Percentiles rank a stretch among this genome's conserved stretches.
Conservation (phyloP, 495 filamentous ascomycete genomes). For the Talaromyces stipitatus region DNA sequence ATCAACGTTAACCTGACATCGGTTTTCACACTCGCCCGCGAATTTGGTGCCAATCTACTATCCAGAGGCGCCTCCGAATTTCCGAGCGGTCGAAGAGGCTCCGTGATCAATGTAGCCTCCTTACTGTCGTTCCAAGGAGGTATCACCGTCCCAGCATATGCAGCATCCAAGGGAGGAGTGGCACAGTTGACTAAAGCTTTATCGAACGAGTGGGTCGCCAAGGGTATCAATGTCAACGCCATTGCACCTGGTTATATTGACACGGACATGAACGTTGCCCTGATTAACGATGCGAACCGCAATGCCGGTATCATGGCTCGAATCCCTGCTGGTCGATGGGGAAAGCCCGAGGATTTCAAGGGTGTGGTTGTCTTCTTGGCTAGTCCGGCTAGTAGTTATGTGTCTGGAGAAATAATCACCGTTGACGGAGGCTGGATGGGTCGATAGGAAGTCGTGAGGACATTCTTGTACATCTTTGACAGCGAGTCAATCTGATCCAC, state of each 20-base stretch:
- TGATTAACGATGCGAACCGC: slow-evolving; percentile 64
- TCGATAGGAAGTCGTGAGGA: slow-evolving; percentile 35
- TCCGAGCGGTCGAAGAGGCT: slow-evolving; percentile 52
- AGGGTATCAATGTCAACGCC: slow-evolving; percentile 74
- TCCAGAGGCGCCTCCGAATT: slow-evolving; percentile 41
- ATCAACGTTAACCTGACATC: slow-evolving; percentile 77
- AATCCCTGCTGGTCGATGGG: slow-evolving; percentile 86
- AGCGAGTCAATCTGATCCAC: background rate
- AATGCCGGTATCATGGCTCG: slow-evolving; percentile 67
- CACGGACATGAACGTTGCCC: slow-evolving; percentile 85
- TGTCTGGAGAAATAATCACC: slow-evolving; percentile 70
- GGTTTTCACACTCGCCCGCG: slow-evolving; percentile 77
- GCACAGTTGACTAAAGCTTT: slow-evolving; percentile 82
- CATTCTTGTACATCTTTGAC: background rate
- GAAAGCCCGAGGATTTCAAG: slow-evolving; percentile 82
- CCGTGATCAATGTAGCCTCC: slow-evolving; percentile 80
- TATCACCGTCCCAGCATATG: slow-evolving; percentile 83
- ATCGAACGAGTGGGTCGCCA: slow-evolving; percentile 75
- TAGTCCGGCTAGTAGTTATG: slow-evolving; percentile 67
- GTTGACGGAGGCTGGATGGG: slow-evolving; percentile 97
- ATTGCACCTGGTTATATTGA: slow-evolving; percentile 78
- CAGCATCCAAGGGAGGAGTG: slow-evolving; percentile 81
- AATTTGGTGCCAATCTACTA: slow-evolving; percentile 81
- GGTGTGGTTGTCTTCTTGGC: slow-evolving; percentile 74
- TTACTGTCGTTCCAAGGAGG: slow-evolving; percentile 88